These are phyloP conservation scores for Rhizopogon vinicolor DNA, from an alignment of 768 basidiomycete genomes.

Conservation along the genomic window DNA sequence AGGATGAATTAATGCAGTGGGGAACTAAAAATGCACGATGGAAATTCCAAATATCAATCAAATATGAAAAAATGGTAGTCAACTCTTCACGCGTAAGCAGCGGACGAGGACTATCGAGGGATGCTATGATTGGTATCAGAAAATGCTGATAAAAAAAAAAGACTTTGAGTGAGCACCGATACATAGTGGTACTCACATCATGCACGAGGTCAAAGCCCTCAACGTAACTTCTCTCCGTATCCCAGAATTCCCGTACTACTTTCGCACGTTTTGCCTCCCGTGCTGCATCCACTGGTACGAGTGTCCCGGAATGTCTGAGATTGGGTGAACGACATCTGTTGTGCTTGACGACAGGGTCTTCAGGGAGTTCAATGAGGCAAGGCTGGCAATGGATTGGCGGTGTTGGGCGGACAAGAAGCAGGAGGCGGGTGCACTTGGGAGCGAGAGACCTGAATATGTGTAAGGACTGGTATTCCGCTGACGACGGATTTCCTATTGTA, in stretches of 20 bases:
- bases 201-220: conserved; percentile 75
- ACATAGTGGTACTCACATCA: conserved; percentile 43
- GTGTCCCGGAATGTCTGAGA: neutral
- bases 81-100: conserved; percentile 67
- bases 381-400: too few species aligned
- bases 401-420: too few species aligned
- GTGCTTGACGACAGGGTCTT: conserved; percentile 34
- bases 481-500: too few species aligned
- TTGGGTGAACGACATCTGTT: conserved; percentile 31
- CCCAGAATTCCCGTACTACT: conserved; percentile 75
- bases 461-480: too few species aligned
- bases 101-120: conserved; percentile 48
- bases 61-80: conserved; percentile 45
- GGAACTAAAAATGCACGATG: conserved; percentile 71
- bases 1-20: conserved; percentile 34
- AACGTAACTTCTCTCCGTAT: conserved; percentile 78
- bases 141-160: conserved; percentile 57
- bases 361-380: conserved; percentile 37
- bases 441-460: too few species aligned
- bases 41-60: conserved; percentile 89
- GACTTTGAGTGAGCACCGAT: neutral
- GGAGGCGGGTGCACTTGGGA: conserved; percentile 27
- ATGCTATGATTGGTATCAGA: conserved; percentile 70
- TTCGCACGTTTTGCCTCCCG: conserved; percentile 55
- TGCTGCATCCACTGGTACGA: conserved; percentile 39